A percentile compares a stretch with the other conserved stretches of the same genome.
Conservation (phyloP, 176 grass and related monocot species). For the Areca catechu region DNA sequence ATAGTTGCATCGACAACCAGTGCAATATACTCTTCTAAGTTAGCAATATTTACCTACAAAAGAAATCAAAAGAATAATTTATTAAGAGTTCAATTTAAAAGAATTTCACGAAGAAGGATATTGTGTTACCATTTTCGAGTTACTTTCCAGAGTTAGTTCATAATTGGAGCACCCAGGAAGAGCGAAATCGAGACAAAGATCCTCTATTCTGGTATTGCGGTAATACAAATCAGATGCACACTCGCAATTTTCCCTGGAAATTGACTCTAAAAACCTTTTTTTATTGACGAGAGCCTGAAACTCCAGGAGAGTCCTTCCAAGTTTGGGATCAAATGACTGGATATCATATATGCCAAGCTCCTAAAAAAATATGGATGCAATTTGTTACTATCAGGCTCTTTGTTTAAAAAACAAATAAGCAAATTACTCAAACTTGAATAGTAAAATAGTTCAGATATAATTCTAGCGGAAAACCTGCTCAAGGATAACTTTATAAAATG, state of each 20-base stretch:
- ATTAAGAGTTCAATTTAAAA: slow-evolving; percentile 14
- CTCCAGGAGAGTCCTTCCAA: slow-evolving; percentile 59
- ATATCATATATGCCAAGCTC: slow-evolving; percentile 84
- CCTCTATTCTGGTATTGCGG: slow-evolving; percentile 51
- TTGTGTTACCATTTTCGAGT: slow-evolving; percentile 41
- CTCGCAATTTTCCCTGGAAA: slow-evolving; percentile 22
- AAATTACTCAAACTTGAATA: no score
- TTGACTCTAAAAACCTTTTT: slow-evolving; percentile 42
- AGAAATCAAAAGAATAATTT: slow-evolving; percentile 15
- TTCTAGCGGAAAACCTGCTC: slow-evolving; percentile 37
- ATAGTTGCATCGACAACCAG: slow-evolving; percentile 63
- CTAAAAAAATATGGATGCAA: slow-evolving; percentile 28
- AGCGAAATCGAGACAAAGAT: slow-evolving; percentile 78
- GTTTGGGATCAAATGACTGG: slow-evolving; percentile 49
- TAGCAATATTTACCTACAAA: slow-evolving; percentile 60
- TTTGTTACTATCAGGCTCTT: no score
- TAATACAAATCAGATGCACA: slow-evolving; percentile 55
- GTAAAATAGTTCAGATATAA: no score
- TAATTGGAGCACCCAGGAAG: slow-evolving; percentile 82
- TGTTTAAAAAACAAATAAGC: no score
- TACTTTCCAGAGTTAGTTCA: slow-evolving; percentile 29
- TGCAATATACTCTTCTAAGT: slow-evolving; percentile 74
- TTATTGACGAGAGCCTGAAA: slow-evolving; percentile 68
- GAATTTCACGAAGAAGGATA: neutral
- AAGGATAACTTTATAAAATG: slow-evolving; percentile 77